Evolutionary conservation across 202 grass and related monocot species (phyloP).

Genomic region (Panicum virgatum): DNA sequence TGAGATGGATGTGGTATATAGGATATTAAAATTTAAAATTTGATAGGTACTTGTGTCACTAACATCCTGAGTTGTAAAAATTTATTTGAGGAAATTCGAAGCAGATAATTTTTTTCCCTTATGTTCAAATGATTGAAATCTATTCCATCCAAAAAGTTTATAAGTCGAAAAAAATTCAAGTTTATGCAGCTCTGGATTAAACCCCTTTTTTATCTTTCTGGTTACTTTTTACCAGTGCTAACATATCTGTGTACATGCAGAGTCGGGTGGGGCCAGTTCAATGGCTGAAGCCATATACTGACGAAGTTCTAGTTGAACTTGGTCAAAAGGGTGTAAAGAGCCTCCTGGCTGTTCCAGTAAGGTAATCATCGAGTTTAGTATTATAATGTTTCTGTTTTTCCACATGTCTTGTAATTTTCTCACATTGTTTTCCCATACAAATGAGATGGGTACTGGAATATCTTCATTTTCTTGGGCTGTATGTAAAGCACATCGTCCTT

Average conservation of each 20-base stretch:
- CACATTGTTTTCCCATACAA: not conserved
- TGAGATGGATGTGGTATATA: too few species aligned
- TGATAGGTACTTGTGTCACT: conserved; percentile 15
- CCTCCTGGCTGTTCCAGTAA: conserved; percentile 91
- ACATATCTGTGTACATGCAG: conserved; percentile 51
- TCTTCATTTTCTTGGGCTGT: not conserved
- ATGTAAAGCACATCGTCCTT: not conserved
- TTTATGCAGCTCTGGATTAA: not conserved
- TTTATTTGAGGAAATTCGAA: not conserved
- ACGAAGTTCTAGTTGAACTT: conserved; percentile 83
- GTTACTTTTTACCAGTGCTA: not conserved
- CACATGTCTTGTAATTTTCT: not conserved
- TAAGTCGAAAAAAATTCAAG: not conserved
- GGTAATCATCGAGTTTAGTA: conserved; percentile 46
- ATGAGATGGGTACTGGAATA: not conserved
- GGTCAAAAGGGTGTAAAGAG: conserved; percentile 86
- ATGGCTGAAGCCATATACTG: conserved; percentile 97
- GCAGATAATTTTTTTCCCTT: not conserved
- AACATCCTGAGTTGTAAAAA: not conserved
- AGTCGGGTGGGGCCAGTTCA: conserved; percentile 92
- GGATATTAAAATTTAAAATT: not conserved
- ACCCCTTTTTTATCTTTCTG: not conserved
- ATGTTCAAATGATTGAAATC: not conserved
- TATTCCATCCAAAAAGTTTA: not conserved
- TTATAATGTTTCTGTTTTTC: not conserved